Conservation (phyloP, 139 green algal genomes). For the Limnomonas spitsbergensis region DNA sequence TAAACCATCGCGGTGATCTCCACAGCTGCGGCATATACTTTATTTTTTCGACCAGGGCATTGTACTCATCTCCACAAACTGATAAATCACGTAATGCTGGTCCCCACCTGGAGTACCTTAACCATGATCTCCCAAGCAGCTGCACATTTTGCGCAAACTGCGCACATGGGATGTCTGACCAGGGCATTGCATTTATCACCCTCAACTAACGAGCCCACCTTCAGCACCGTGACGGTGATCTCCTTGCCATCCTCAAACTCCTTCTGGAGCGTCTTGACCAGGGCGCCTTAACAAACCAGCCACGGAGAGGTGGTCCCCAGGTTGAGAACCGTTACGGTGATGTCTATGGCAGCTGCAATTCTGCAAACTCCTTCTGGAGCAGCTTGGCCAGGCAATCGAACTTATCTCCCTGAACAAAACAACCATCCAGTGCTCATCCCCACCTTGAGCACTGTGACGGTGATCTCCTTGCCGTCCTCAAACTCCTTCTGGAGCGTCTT, state of each 20-base stretch:
- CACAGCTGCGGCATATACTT: no score
- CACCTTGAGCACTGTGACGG: slow-evolving; percentile 89
- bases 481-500: slow-evolving; percentile 80
- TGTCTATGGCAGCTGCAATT: not conserved
- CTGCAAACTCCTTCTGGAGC: not conserved
- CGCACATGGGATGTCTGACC: not conserved
- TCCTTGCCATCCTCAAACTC: slow-evolving; percentile 91
- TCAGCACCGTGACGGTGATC: slow-evolving; percentile 87
- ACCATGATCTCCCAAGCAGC: not conserved
- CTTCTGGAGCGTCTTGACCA: no score
- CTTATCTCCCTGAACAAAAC: not conserved
- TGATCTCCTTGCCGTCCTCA: slow-evolving; percentile 85
- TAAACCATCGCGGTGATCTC: no score
- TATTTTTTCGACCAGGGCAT: no score
- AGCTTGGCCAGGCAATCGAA: not conserved
- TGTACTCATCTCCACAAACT: no score
- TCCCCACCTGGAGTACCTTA: no score
- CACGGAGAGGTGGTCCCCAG: no score
- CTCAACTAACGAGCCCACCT: slow-evolving; percentile 42
- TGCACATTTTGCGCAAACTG: not conserved
- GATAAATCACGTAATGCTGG: no score
- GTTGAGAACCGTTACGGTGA: no score
- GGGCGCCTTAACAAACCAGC: no score
- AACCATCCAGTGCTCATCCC: not conserved
- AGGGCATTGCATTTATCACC: not conserved